These are phyloP conservation scores for Chalciporus pseudorubinellus DNA, from an alignment of 768 basidiomycete genomes.

Conservation along the genomic window DNA sequence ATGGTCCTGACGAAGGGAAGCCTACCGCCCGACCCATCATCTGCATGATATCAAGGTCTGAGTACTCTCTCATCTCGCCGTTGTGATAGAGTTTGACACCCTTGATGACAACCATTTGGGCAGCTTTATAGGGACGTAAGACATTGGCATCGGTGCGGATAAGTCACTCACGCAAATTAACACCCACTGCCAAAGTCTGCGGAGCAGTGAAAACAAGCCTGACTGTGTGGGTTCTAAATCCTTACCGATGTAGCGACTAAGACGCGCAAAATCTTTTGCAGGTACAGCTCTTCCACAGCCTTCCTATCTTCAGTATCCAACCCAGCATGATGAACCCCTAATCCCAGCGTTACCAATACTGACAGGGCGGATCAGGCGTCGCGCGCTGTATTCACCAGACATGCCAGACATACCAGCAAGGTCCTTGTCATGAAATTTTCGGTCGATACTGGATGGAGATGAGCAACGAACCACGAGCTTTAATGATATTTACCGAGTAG, in stretches of 20 bases:
- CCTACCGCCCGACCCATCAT: conserved; percentile 94
- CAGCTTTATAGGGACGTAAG: conserved; percentile 48
- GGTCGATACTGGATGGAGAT: conserved; percentile 45
- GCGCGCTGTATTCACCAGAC: neutral
- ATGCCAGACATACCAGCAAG: conserved; percentile 43
- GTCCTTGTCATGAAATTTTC: conserved; percentile 63
- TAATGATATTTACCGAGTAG: conserved; percentile 42
- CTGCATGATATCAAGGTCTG: conserved; percentile 90
- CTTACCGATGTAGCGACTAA: conserved; percentile 83
- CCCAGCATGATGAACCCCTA: conserved; percentile 93
- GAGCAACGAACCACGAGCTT: neutral
- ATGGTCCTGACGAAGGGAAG: neutral
- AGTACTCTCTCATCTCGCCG: conserved; percentile 71
- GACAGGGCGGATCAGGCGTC: conserved; percentile 10
- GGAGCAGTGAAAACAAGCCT: conserved; percentile 6
- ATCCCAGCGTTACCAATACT: conserved; percentile 70
- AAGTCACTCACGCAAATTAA: conserved; percentile 76
- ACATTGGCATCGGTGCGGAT: neutral
- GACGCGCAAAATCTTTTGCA: conserved; percentile 59
- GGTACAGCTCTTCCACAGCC: conserved; percentile 69
- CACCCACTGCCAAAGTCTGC: conserved; percentile 92
- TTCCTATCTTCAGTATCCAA: conserved; percentile 70
- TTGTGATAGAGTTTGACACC: conserved; percentile 83
- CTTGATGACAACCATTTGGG: conserved; percentile 90
- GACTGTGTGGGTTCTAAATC: neutral